Percentiles rank a stretch among this genome's conserved stretches.
These are phyloP conservation scores for Fusarium incarnatum DNA, from an alignment of 2,329 filamentous ascomycete genomes.

Conservation along the genomic window DNA sequence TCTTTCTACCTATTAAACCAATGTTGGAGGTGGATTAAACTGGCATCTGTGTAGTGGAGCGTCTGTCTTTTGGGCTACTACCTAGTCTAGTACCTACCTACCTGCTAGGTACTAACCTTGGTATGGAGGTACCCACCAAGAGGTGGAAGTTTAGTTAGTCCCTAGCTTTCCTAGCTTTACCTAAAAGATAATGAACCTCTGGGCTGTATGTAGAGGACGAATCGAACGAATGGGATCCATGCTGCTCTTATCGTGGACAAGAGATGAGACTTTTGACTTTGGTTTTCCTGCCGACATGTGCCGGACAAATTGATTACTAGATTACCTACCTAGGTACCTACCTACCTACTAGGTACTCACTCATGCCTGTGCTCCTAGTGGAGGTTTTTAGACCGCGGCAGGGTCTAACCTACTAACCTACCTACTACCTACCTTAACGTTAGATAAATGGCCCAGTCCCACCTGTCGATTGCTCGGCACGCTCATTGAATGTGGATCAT, in stretches of 20 bases:
- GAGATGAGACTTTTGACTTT: background rate
- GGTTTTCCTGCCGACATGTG: background rate
- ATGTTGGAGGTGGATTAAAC: background rate
- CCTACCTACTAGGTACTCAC: background rate
- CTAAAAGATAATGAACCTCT: background rate
- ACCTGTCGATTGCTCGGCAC: slow-evolving; percentile 22
- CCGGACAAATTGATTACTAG: background rate
- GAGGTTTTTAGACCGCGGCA: slow-evolving; percentile 7
- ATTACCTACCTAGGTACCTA: background rate
- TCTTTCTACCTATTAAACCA: too few relatives aligned
- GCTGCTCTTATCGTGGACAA: background rate
- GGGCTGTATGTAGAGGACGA: background rate
- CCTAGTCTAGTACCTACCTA: too few relatives aligned
- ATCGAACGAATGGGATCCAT: background rate
- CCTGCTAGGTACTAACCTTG: background rate
- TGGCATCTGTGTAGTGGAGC: slow-evolving; percentile 5
- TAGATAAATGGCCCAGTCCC: slow-evolving; percentile 28
- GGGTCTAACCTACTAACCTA: background rate
- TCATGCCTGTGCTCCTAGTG: background rate
- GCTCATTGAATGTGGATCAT: slow-evolving; percentile 26
- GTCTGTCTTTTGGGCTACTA: background rate
- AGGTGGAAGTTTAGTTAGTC: background rate
- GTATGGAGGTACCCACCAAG: background rate
- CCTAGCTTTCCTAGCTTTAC: background rate
- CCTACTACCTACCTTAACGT: background rate